Percentiles rank a stretch among this genome's conserved stretches.
These are phyloP conservation scores for Spergularia bocconei DNA, from an alignment of 148 eudicot species.

Conservation along the genomic window DNA sequence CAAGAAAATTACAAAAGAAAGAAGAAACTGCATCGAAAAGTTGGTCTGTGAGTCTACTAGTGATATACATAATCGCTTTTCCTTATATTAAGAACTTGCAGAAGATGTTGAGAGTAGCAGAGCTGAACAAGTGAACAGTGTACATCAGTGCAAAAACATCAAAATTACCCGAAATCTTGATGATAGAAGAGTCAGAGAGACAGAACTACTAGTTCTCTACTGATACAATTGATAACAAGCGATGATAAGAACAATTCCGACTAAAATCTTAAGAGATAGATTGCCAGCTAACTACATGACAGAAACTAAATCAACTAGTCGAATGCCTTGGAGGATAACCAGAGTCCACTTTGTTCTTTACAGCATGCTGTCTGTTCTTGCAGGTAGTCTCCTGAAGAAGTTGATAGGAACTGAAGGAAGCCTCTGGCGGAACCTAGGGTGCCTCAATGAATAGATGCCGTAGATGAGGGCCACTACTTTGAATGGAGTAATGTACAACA, in stretches of 20 bases:
- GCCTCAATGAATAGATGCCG: slow-evolving; percentile 46
- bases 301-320: not conserved
- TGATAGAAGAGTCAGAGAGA: not conserved
- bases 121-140: not conserved
- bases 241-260: slow-evolving; percentile 3
- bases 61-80: too few species aligned
- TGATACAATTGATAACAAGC: not conserved
- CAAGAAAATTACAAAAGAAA: too few species aligned
- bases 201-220: not conserved
- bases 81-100: too few species aligned
- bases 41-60: too few species aligned
- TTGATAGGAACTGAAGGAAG: slow-evolving; percentile 50
- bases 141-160: not conserved
- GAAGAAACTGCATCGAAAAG: too few species aligned
- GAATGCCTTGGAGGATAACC: not conserved
- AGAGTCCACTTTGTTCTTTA: slow-evolving; percentile 9
- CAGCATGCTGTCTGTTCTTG: slow-evolving; percentile 50
- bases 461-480: slow-evolving; percentile 38
- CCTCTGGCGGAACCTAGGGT: slow-evolving; percentile 49
- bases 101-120: too few species aligned
- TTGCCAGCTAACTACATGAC: not conserved
- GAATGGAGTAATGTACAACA: slow-evolving; percentile 49
- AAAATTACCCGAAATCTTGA: not conserved
- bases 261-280: not conserved
- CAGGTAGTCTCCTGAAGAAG: slow-evolving; percentile 56